Evolutionary conservation across 345 rosid species (phyloP).

Genomic region (Laguncularia racemosa): DNA sequence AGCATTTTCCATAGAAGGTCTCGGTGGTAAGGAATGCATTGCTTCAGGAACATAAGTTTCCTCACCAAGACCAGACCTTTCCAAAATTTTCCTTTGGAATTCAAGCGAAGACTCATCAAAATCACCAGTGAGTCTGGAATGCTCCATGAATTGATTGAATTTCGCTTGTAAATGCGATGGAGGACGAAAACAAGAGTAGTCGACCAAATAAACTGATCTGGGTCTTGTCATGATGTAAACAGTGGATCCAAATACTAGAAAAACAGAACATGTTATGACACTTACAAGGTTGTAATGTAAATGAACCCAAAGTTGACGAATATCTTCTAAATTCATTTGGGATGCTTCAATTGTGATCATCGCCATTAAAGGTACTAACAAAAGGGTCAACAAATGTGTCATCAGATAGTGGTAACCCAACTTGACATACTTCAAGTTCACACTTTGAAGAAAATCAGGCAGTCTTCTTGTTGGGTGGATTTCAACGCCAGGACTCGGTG

Average conservation of each 20-base stretch:
- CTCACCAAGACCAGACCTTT: slow-evolving; percentile 28
- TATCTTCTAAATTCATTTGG: slow-evolving; percentile 22
- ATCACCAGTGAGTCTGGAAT: slow-evolving; percentile 27
- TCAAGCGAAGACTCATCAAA: slow-evolving; percentile 30
- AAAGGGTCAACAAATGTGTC: slow-evolving; percentile 1
- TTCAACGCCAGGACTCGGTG: no score
- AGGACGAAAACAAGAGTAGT: slow-evolving; percentile 35
- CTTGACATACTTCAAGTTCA: slow-evolving; percentile 7
- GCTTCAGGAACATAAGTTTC: slow-evolving; percentile 32
- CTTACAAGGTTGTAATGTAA: slow-evolving; percentile 34
- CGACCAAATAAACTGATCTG: slow-evolving; percentile 34
- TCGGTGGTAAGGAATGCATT: slow-evolving; percentile 23
- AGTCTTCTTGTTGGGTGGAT: slow-evolving; percentile 2
- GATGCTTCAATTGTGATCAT: slow-evolving; percentile 6
- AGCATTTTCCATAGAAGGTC: slow-evolving; percentile 27
- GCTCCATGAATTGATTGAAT: slow-evolving; percentile 27
- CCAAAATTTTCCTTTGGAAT: slow-evolving; percentile 27
- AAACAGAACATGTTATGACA: slow-evolving; percentile 24
- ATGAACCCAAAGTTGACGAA: slow-evolving; percentile 31
- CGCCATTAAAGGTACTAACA: slow-evolving; percentile 4
- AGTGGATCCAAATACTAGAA: slow-evolving; percentile 30
- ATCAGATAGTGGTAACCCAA: slow-evolving; percentile 8
- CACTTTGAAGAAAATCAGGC: slow-evolving; percentile 8
- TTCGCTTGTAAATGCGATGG: slow-evolving; percentile 22
- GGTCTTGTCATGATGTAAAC: slow-evolving; percentile 36